These are phyloP conservation scores for Corinectria fuckeliana DNA, from an alignment of 2,329 filamentous ascomycete genomes.

Conservation along the genomic window DNA sequence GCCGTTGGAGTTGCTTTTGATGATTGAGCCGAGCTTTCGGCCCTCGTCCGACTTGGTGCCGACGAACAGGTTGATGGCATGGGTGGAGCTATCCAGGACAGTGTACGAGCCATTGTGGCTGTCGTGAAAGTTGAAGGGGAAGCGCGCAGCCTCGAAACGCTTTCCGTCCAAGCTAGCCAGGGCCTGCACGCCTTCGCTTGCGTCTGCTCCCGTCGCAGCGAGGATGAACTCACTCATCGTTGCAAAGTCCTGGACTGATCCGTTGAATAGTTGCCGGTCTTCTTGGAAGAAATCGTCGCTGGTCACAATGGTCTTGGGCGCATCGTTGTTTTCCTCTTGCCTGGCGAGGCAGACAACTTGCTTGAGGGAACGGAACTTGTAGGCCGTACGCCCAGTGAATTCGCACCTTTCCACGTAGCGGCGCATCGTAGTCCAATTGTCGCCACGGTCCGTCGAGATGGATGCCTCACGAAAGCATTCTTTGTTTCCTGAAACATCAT, in stretches of 20 bases:
- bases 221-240: conserved; percentile 98
- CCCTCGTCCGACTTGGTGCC: conserved; percentile 72
- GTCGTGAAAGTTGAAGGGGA: conserved; percentile 84
- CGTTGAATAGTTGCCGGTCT: conserved; percentile 61
- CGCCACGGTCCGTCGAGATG: conserved; percentile 79
- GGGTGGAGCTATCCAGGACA: conserved; percentile 91
- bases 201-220: conserved; percentile 72
- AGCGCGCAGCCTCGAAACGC: conserved; percentile 81
- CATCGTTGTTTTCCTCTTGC: conserved; percentile 65
- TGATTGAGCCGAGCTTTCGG: conserved; percentile 80
- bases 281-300: conserved; percentile 80
- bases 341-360: conserved; percentile 65
- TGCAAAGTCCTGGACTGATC: conserved; percentile 77
- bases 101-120: conserved; percentile 85
- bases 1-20: conserved; percentile 99
- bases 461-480: conserved; percentile 78
- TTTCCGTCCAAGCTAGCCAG: conserved; percentile 86
- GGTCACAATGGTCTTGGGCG: conserved; percentile 72
- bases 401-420: conserved; percentile 82
- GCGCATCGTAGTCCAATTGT: conserved; percentile 77
- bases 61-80: conserved; percentile 93
- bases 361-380: conserved; percentile 57
- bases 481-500: conserved; percentile 52
- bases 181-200: conserved; percentile 70
- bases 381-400: conserved; percentile 75